Evolutionary conservation across 1,284 basidiomycete species (phyloP), one percentile per base, ranked within the genome.

Genomic region (Ustilago sp.): DNA sequence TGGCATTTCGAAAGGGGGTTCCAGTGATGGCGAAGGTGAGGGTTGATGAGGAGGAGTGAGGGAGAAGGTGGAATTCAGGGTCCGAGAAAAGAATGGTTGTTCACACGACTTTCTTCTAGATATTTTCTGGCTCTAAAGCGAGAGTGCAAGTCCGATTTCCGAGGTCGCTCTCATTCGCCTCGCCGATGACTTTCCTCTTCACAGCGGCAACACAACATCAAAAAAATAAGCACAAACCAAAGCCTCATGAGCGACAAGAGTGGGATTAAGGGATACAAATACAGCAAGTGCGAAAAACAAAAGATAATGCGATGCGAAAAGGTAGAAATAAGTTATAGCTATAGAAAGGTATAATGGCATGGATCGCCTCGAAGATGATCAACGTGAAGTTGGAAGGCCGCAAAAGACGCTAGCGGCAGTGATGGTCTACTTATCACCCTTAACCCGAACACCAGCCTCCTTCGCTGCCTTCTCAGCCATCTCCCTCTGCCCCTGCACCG

Each of bases 391-490:
- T 45, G 8, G 56, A 58, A 8, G 36, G 6, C n/a, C 53, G 31
- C 9, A 53, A 28, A 15, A 32, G n/a, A 38, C n/a, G 12, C 17
- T 41, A 32, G 43, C 13, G 41, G 9, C 9, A 19, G 34, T 19
- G 56, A 19, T 5, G 28, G 39, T 34, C 39, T 54, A 76, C 0
- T 59, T 19, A 19, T 19, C 64, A 51, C 71, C 74, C 64, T 77
- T 77, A 52, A 77, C 57, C 6, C 67, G 57, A 64, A 77, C 57
- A 32, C 75, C 75, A 31, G 71, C 70, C 39, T 66, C 64, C 3
- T 61, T 61, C 11, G 75, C 71, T n/a, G 75, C 75, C 54, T 70
- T 66, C 17, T 77, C 70, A 15, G 71, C 75, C 55, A 77, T 58
- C 47, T 66, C 64, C 8, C 74, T 38, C 41, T 75, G 58, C 41